These are phyloP conservation scores for Spirogloea muscicola DNA, from an alignment of 139 green algal genomes.

Conservation along the genomic window DNA sequence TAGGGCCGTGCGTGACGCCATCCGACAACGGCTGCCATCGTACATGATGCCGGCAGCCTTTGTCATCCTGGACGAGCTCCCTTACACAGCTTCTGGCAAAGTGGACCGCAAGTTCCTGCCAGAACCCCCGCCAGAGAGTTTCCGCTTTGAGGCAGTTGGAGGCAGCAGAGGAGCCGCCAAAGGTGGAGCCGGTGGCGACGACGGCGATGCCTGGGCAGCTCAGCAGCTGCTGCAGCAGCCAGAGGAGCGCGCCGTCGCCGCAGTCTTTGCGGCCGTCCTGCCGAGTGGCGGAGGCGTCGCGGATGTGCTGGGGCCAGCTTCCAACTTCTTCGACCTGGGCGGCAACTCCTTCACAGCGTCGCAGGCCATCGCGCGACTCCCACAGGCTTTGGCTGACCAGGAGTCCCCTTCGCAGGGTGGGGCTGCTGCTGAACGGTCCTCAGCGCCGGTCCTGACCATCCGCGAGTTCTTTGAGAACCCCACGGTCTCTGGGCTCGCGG, in stretches of 20 bases:
- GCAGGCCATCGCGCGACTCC: slow-evolving; percentile 6
- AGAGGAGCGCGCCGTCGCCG: slow-evolving; percentile 23
- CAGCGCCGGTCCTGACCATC: slow-evolving; percentile 3
- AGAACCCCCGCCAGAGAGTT: background rate
- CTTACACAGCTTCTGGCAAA: slow-evolving; percentile 21
- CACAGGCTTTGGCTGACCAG: background rate
- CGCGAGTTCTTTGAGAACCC: slow-evolving; percentile 10
- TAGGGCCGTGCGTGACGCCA: no score
- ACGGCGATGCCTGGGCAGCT: no score
- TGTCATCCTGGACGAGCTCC: no score
- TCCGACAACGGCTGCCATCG: no score
- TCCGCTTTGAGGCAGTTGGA: slow-evolving; percentile 3
- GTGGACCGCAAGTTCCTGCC: slow-evolving; percentile 19
- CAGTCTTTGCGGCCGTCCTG: slow-evolving; percentile 12
- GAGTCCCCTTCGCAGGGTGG: no score
- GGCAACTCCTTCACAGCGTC: slow-evolving; percentile 20
- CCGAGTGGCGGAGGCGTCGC: background rate
- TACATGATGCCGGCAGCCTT: no score
- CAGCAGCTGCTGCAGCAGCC: background rate
- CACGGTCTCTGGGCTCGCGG: background rate
- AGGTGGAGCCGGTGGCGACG: slow-evolving; percentile 1
- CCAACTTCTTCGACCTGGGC: slow-evolving; percentile 26
- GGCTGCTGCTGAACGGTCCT: no score
- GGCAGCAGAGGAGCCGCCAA: background rate
- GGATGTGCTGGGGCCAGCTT: no score